Base-by-base conservation (phyloP, 2,329 filamentous ascomycete genomes). In the Torrubiella hemipterigena region DNA sequence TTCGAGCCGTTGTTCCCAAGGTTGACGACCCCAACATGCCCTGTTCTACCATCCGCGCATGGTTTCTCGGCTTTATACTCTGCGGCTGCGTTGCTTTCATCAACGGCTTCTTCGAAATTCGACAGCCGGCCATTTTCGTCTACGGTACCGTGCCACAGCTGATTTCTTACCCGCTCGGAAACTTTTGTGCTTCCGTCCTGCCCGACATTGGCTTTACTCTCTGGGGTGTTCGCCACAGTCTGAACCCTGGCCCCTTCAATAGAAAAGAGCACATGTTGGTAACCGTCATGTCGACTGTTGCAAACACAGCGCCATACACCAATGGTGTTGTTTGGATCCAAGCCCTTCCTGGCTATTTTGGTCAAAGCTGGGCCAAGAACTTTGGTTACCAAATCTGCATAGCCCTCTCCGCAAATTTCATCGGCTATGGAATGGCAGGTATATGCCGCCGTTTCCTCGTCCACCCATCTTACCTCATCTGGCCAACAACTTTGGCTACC, bases 251-350 rank as follows among this genome's bases (percentile, higher is more conserved):
- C 0, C 57, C 57, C 0, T 72, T 72, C 43, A 65, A 56, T 35
- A 60, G 61, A 34, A 73, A 72, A 39, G 67, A 73, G 41, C 66
- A 72, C 40, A 58, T 67, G 41, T 45, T 72, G 4, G 61, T 71
- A 27, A 60, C 61, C n/a, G 62, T 68, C 36, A 68, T 69, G 63
- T 65, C 73, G 18, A 73, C 73, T 43, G 64, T 65, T 0, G 55
- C 58, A 1, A 61, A 54, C 25, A 51, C 52, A 17, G 48, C 52
- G 4, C 59, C 62, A 0, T 66, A 65, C 40, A 58, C 64, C 3
- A 56, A 45, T 38, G 53, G 56, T 30, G 61, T 66, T 25, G 55
- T 65, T 25, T 63, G 60, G 52, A 55, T 58, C 3, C 56, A 47
- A 2, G 32, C 42, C 0, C 37, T 51, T 2, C 39, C 46, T 2